These are phyloP conservation scores for Tremella yokohamensis DNA, from an alignment of 768 basidiomycete genomes.

Conservation along the genomic window DNA sequence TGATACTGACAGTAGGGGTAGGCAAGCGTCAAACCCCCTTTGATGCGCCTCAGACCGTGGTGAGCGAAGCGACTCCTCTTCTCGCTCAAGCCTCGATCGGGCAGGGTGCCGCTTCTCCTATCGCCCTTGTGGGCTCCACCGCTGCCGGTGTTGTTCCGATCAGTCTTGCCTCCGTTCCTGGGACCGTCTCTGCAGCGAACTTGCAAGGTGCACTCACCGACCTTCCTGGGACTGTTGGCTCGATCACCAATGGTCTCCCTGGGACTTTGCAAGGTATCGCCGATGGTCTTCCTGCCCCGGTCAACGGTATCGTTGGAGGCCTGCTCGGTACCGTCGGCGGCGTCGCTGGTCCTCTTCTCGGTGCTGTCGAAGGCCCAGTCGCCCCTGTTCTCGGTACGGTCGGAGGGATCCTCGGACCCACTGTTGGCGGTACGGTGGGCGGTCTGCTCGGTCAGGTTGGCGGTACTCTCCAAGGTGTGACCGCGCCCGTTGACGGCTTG, in stretches of 20 bases:
- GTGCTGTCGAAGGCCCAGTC: conserved; percentile 13
- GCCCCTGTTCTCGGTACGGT: conserved; percentile 11
- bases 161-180: not conserved
- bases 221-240: conserved; percentile 7
- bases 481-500: not conserved
- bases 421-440: conserved; percentile 9
- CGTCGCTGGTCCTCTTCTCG: conserved; percentile 13
- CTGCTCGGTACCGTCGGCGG: conserved; percentile 20
- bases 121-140: not conserved
- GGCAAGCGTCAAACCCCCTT: not conserved
- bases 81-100: too few relatives aligned
- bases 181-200: conserved; percentile 1
- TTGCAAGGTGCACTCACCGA: conserved; percentile 9
- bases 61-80: too few relatives aligned
- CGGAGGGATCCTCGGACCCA: conserved; percentile 10
- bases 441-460: conserved; percentile 13
- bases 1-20: not conserved
- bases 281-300: conserved; percentile 8
- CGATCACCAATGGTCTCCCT: conserved; percentile 6
- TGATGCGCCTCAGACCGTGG: not conserved
- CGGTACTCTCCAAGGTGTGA: not conserved
- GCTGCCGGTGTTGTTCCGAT: not conserved
- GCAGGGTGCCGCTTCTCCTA: too few relatives aligned
- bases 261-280: conserved; percentile 14
- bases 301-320: conserved; percentile 17